A percentile compares a stretch with the other conserved stretches of the same genome.
Evolutionary conservation across 2,329 filamentous ascomycete genomes (phyloP).

Genomic region (Aspergillus novoparasiticus): DNA sequence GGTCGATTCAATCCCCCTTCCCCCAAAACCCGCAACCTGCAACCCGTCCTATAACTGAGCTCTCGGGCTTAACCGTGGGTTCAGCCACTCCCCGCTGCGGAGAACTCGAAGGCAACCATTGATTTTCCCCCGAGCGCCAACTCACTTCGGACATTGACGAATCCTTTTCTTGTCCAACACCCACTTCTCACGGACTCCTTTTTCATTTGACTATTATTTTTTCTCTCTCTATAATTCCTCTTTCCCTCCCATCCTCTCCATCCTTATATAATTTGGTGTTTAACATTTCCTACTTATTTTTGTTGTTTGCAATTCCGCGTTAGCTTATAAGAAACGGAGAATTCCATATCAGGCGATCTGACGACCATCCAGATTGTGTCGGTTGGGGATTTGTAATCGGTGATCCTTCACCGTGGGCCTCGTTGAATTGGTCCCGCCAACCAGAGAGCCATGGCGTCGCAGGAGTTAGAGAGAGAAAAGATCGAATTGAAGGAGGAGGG

Average conservation of each 20-base stretch:
- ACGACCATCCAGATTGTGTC: conserved; percentile 12
- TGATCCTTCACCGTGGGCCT: conserved; percentile 20
- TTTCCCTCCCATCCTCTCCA: conserved; percentile 2
- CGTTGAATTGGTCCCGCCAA: conserved; percentile 9
- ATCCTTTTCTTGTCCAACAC: conserved; percentile 3
- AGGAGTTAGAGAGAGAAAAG: conserved; percentile 33
- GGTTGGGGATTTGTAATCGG: conserved; percentile 18
- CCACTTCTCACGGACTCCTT: conserved; percentile 3
- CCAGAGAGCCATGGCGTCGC: conserved; percentile 33
- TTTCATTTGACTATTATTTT: not conserved
- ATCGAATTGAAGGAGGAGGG: conserved; percentile 80
- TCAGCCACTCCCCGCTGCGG: conserved; percentile 10
- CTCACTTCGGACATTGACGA: conserved; percentile 6
- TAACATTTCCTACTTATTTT: not conserved
- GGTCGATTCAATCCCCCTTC: not conserved
- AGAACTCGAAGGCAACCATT: conserved; percentile 14
- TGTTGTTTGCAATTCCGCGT: not conserved
- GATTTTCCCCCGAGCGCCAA: conserved; percentile 8
- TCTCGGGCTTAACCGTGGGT: not conserved
- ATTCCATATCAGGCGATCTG: conserved; percentile 6
- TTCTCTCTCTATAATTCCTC: not conserved
- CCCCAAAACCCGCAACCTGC: not conserved
- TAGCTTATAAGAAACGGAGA: conserved; percentile 5
- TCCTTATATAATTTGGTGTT: not conserved
- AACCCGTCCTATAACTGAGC: not conserved